Percentiles rank a stretch among this genome's conserved stretches.
These are phyloP conservation scores for Blakeslea trispora DNA, from an alignment of 371 early-diverging fungal species.

Conservation along the genomic window DNA sequence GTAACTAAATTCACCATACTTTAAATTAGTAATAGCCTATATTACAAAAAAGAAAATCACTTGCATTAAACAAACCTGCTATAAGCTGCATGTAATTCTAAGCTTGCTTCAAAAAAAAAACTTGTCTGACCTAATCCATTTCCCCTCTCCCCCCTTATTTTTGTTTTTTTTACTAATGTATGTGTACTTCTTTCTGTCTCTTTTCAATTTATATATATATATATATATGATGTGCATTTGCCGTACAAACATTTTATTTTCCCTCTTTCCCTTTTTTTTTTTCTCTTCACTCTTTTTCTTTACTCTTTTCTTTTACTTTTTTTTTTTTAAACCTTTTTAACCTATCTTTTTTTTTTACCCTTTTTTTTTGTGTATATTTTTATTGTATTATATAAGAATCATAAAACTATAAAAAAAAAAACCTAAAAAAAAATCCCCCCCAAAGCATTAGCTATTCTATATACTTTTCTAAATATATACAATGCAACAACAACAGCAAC, in stretches of 20 bases:
- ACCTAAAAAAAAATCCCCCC: slow-evolving; percentile 10
- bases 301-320: slow-evolving; percentile 2
- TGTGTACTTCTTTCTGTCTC: not conserved
- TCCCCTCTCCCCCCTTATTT: not conserved
- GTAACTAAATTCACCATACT: too few relatives aligned
- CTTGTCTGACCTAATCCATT: not conserved
- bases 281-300: not conserved
- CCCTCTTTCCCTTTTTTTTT: slow-evolving; percentile 1
- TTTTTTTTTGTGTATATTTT: slow-evolving; percentile 15
- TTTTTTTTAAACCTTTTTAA: not conserved
- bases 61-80: not conserved
- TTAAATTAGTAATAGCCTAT: too few relatives aligned
- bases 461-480: slow-evolving; percentile 1
- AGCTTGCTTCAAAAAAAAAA: not conserved
- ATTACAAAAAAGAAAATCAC: too few relatives aligned
- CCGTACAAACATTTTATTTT: slow-evolving; percentile 4
- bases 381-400: slow-evolving; percentile 9
- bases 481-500: slow-evolving; percentile 18
- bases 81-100: not conserved
- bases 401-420: slow-evolving; percentile 2
- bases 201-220: not conserved
- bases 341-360: too few relatives aligned
- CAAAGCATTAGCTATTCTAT: too few relatives aligned
- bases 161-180: not conserved
- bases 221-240: not conserved